Evolutionary conservation across 2,329 filamentous ascomycete genomes (phyloP).

Genomic region (Ceratocystis papillata): DNA sequence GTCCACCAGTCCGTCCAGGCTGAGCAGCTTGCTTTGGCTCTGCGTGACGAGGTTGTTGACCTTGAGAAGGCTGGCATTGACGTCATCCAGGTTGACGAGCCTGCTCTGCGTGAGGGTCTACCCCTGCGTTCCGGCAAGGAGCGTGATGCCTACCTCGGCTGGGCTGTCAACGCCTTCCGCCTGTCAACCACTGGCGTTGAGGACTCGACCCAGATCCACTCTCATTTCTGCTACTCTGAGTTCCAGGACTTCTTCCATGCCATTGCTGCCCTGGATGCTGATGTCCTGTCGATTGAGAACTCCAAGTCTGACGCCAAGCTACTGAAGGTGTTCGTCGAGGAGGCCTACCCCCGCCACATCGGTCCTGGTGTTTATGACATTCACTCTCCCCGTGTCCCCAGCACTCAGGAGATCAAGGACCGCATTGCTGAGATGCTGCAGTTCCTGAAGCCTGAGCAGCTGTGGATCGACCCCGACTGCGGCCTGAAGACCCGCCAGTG

Average conservation of each 20-base stretch:
- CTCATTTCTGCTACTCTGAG: constrained; percentile 99
- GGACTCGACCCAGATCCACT: constrained; percentile 98
- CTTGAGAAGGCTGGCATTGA: constrained; percentile 93
- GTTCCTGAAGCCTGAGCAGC: constrained; percentile 94
- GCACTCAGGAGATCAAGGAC: constrained; percentile 96
- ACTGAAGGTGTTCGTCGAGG: constrained; percentile 94
- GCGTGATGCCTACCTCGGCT: constrained; percentile 91
- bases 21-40: constrained; percentile 94
- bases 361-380: constrained; percentile 99
- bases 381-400: constrained; percentile 95
- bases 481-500: constrained; percentile 98
- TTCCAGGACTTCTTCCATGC: constrained; percentile 99
- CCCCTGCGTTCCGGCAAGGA: constrained; percentile 88
- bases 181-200: constrained; percentile 86
- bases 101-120: constrained; percentile 97
- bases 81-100: constrained; percentile 99
- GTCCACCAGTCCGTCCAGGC: constrained; percentile 98
- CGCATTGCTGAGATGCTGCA: constrained; percentile 96
- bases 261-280: constrained; percentile 93
- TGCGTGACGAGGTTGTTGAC: constrained; percentile 96
- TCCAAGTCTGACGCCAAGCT: constrained; percentile 99
- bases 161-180: constrained; percentile 97
- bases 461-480: constrained; percentile 99
- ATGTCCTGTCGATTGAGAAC: constrained; percentile 99
- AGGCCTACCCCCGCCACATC: constrained; percentile 95